A percentile compares a stretch with the other conserved stretches of the same genome.
phyloP scores from a whole-genome alignment of 306 rosid genomes.

The Prunus mume region DNA sequence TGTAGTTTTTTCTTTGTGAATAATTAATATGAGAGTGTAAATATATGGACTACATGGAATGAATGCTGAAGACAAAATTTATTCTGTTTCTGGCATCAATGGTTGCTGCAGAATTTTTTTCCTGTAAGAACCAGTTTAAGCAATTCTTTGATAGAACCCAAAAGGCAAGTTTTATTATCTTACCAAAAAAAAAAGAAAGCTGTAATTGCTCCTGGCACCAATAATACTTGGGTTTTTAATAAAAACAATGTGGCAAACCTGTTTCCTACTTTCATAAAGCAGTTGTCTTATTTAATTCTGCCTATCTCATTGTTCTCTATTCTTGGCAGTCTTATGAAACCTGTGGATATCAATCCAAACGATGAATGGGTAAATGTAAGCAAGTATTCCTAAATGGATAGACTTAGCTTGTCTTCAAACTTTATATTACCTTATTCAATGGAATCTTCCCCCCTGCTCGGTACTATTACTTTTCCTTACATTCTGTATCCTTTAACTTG shows the following conservation, averaged over 20 bases:
- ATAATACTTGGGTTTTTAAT: constrained; percentile 16
- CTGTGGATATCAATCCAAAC: constrained; percentile 85
- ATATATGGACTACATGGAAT: neutral
- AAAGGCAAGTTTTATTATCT: neutral
- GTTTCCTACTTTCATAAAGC: constrained; percentile 6
- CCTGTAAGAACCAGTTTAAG: neutral
- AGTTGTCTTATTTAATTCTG: constrained; percentile 4
- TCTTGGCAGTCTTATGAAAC: constrained; percentile 84
- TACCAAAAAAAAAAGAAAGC: neutral
- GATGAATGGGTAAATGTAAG: constrained; percentile 96
- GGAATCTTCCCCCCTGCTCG: neutral
- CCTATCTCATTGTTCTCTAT: constrained; percentile 26
- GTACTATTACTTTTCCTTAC: constrained; percentile 12
- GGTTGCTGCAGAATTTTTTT: constrained; percentile 5
- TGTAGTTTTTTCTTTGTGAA: neutral
- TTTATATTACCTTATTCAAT: neutral
- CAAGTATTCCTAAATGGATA: constrained; percentile 22
- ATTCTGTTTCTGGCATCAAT: constrained; percentile 7
- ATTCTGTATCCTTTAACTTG: constrained; percentile 10
- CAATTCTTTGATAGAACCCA: constrained; percentile 1
- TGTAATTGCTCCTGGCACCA: constrained; percentile 10
- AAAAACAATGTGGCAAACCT: constrained; percentile 5
- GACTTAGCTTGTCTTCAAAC: neutral
- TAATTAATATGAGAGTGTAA: neutral
- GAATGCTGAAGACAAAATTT: neutral